Percentiles rank a stretch among this genome's conserved stretches.
phyloP scores from a whole-genome alignment of 2,329 filamentous ascomycete species.

The Fusarium sp. region DNA sequence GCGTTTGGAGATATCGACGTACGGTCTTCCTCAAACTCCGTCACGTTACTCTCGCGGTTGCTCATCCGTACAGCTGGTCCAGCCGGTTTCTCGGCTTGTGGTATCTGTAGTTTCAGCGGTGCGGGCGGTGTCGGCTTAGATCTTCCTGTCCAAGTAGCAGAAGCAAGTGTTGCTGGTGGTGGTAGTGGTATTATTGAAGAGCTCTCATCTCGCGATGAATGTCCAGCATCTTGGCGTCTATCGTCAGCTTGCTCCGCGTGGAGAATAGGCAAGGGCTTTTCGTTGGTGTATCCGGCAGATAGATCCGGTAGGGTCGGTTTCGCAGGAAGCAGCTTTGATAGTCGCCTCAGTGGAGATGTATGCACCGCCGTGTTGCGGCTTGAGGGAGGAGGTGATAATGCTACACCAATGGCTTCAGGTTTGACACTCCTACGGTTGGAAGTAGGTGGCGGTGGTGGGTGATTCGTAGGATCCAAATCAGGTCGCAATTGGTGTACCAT shows the following conservation, averaged over 20 bases:
- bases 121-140: slow-evolving; percentile 28
- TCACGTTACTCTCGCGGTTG: slow-evolving; percentile 55
- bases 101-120: slow-evolving; percentile 44
- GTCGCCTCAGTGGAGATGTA: slow-evolving; percentile 42
- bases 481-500: slow-evolving; percentile 35
- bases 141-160: slow-evolving; percentile 21
- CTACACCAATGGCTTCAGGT: slow-evolving; percentile 54
- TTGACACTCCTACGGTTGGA: slow-evolving; percentile 45
- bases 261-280: slow-evolving; percentile 22
- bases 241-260: slow-evolving; percentile 19
- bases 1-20: slow-evolving; percentile 46
- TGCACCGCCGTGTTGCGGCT: slow-evolving; percentile 34
- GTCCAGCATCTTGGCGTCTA: slow-evolving; percentile 11
- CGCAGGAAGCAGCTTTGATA: slow-evolving; percentile 56
- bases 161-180: slow-evolving; percentile 15
- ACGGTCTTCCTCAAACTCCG: slow-evolving; percentile 61
- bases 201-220: background rate
- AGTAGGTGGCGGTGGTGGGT: slow-evolving; percentile 33
- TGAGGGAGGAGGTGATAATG: slow-evolving; percentile 48
- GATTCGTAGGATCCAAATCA: slow-evolving; percentile 26
- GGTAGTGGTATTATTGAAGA: slow-evolving; percentile 15
- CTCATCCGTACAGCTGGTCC: background rate
- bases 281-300: slow-evolving; percentile 25
- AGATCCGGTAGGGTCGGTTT: slow-evolving; percentile 52
- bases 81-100: slow-evolving; percentile 14